Evolutionary conservation across 2,329 filamentous ascomycete genomes (phyloP).

Genomic region (Nothomitra cinnamomea): DNA sequence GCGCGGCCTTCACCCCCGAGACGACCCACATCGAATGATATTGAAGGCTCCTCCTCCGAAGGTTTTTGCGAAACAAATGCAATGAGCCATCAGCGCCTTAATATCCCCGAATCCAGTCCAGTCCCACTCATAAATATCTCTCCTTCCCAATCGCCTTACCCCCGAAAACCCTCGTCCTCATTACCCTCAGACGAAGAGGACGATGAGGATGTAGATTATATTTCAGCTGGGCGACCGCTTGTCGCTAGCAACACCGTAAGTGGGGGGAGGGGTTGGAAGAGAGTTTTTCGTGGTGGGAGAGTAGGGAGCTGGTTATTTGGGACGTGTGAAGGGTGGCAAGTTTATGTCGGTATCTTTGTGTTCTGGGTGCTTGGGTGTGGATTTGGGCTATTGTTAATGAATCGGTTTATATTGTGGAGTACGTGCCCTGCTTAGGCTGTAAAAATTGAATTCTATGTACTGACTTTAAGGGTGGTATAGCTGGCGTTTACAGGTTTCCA

Average conservation of each 20-base stretch:
- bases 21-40: slow-evolving; percentile 15
- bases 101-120: slow-evolving; percentile 20
- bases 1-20: slow-evolving; percentile 14
- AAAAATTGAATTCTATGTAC: slow-evolving; percentile 14
- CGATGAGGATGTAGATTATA: slow-evolving; percentile 23
- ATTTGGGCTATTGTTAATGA: slow-evolving; percentile 32
- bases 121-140: slow-evolving; percentile 29
- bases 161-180: slow-evolving; percentile 23
- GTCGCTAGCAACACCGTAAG: slow-evolving; percentile 19
- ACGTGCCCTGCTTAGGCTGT: slow-evolving; percentile 10
- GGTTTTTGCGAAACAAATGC: background rate
- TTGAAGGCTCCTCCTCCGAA: slow-evolving; percentile 7
- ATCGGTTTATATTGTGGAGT: slow-evolving; percentile 33
- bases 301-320: slow-evolving; percentile 32
- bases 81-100: slow-evolving; percentile 5
- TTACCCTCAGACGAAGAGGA: slow-evolving; percentile 25
- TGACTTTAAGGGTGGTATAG: slow-evolving; percentile 13
- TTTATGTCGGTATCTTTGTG: slow-evolving; percentile 30
- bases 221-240: slow-evolving; percentile 21
- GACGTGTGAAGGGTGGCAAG: slow-evolving; percentile 29
- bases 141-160: slow-evolving; percentile 27
- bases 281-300: slow-evolving; percentile 23
- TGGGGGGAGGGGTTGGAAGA: slow-evolving; percentile 18
- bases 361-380: slow-evolving; percentile 30
- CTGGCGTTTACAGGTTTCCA: slow-evolving; percentile 29